phyloP scores from a whole-genome alignment of 805 yeast genomes.

The Saccharomycopsis microspora region DNA sequence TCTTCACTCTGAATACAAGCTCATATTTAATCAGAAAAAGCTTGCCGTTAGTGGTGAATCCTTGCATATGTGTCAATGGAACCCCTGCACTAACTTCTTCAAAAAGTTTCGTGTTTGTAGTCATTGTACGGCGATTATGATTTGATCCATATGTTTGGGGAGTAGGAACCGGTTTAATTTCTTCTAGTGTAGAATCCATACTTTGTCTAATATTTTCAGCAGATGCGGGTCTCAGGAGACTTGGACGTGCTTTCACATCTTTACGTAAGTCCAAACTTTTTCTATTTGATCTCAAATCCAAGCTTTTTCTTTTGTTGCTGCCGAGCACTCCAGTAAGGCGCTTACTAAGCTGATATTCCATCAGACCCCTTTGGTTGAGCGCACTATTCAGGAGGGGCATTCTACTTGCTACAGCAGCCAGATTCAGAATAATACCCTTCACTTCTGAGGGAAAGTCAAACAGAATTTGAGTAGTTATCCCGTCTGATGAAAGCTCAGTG shows the following conservation, averaged over 20 bases:
- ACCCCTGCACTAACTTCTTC: constrained; percentile 14
- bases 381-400: constrained; percentile 1
- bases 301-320: constrained; percentile 3
- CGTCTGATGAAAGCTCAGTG: constrained; percentile 21
- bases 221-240: background rate
- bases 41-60: constrained; percentile 39
- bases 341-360: constrained; percentile 7
- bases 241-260: background rate
- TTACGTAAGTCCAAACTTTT: background rate
- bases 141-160: constrained; percentile 17
- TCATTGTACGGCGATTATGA: constrained; percentile 15
- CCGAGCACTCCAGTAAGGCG: constrained; percentile 4
- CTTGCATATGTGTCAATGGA: constrained; percentile 25
- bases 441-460: constrained; percentile 16
- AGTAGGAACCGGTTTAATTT: background rate
- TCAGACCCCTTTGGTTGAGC: background rate
- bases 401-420: constrained; percentile 11
- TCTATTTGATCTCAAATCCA: background rate
- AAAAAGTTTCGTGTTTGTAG: constrained; percentile 15
- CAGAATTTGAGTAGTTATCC: constrained; percentile 18
- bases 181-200: background rate
- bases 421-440: constrained; percentile 5
- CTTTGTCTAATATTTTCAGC: background rate
- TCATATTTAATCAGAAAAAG: constrained; percentile 43
- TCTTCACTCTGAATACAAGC: constrained; percentile 35